Base-by-base conservation (phyloP, 345 rosid species). In the Salix koriyanagi region DNA sequence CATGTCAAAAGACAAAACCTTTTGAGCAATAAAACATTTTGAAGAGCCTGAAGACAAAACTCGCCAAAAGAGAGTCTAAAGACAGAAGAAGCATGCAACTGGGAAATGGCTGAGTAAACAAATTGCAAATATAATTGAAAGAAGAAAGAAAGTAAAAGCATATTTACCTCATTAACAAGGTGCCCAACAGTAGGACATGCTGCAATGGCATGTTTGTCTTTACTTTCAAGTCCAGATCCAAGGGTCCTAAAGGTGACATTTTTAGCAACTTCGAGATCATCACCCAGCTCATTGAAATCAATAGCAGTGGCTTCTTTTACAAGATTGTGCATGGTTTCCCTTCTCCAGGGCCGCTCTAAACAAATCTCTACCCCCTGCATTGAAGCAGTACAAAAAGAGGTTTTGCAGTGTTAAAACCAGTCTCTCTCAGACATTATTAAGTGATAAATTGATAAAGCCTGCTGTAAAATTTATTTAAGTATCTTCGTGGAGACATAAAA, bases 241-340 rank as follows among this genome's bases (percentile, higher is more conserved):
- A 93, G 86, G 71, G 85, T 83, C 79, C 73, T 73, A 74, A 95
- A 71, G 80, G 87, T 84, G 82, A 79, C 79, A 81, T 91, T 92
- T 82, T 89, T 93, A 56, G 93, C 93, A 69, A 78, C 88, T 65
- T 74, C 67, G 39, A 93, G 89, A 84, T 93, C 93, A 78, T 78
- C 86, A 41, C 84, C 79, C 25, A 89, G 72, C 82, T 86, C 89
- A 60, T 32, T 84, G 79, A 93, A 91, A 88, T 90, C 86, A 67
- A 96, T 85, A 48, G 93, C 93, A 36, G 94, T 85, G 67, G 80
- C 80, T 85, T 93, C 97, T 84, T 90, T 85, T 66, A 93, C 97
- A 74, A 95, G 98, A 84, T 91, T 93, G 83, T 93, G 93, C 98
- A 95, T 95, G 67, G 92, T 95, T 91, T 91, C 97, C 77, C 96